These are phyloP conservation scores for Cyberlindnera saturnus DNA, from an alignment of 805 yeast genomes.

Conservation along the genomic window DNA sequence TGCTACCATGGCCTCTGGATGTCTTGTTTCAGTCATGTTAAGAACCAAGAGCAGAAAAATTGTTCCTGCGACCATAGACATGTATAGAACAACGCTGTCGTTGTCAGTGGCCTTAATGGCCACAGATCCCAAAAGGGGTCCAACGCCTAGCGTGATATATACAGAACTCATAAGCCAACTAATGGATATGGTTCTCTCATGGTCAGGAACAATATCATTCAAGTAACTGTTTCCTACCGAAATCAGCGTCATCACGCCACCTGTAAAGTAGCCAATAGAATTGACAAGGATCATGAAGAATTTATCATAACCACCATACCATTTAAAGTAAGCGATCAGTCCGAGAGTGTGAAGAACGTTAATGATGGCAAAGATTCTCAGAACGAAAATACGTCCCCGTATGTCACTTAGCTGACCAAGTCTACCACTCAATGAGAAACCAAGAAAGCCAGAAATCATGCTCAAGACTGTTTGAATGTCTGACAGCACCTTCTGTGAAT, in stretches of 20 bases:
- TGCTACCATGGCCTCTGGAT: constrained; percentile 12
- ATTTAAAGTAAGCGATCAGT: constrained; percentile 12
- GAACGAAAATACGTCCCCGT: constrained; percentile 19
- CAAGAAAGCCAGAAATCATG: constrained; percentile 16
- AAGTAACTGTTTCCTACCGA: constrained; percentile 22
- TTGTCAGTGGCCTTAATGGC: constrained; percentile 9
- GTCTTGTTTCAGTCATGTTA: constrained; percentile 13
- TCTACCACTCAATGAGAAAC: constrained; percentile 18
- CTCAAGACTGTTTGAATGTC: constrained; percentile 14
- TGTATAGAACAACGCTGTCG: constrained; percentile 3
- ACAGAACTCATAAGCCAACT: constrained; percentile 20
- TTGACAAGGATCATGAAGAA: constrained; percentile 5
- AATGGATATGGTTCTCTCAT: constrained; percentile 14
- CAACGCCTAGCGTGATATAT: constrained; percentile 18
- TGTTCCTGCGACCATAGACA: constrained; percentile 6
- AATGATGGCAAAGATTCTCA: constrained; percentile 13
- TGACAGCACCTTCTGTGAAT: constrained; percentile 13
- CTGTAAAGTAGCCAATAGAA: constrained; percentile 15
- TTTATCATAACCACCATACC: constrained; percentile 3
- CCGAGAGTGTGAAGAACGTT: constrained; percentile 8
- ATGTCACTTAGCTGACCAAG: constrained; percentile 20
- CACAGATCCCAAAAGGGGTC: constrained; percentile 21
- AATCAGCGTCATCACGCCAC: constrained; percentile 21
- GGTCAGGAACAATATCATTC: constrained; percentile 13
- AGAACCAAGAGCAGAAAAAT: constrained; percentile 4